Base-by-base conservation (phyloP, 2,329 filamentous ascomycete genomes). In the Diaporthe caulivora region DNA sequence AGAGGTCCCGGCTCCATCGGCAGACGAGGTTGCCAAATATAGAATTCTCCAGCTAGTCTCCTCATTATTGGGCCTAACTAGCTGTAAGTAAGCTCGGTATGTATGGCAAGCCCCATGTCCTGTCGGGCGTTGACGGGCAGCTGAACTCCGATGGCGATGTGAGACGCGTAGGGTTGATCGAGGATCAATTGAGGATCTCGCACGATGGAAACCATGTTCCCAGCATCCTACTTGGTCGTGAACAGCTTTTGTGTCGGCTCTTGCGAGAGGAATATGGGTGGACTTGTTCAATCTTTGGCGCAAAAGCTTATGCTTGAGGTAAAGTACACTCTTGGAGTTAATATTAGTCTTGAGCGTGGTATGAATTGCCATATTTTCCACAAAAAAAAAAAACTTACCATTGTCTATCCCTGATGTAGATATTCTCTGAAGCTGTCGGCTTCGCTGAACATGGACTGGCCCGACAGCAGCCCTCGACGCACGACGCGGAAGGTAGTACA, bases 41-140 rank as follows among this genome's bases (percentile, higher is more conserved):
- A 3, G 34, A 40, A 21, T 34, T 40, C 6, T 34, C 55, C 1
- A 21, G n/a, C 34, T 40, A 10, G 13, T 18, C 5, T 58, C 1
- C 34, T 58, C 55, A n/a, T 58, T n/a, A n/a, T 58, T 34, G 5
- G 55, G 55, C 11, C 34, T 58, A 1, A 31, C 55, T 34, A 58
- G 34, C 55, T 40, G 34, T 58, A 58, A 26, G 34, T 58, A 31
- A 58, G 55, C 34, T 31, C 55, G 55, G 55, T 58, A 10, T 58
- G 42, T 6, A 5, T 40, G 21, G 26, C 11, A 18, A 58, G 55
- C 8, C 6, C 55, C 34, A 26, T 24, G 0, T 58, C 34, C 55
- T 58, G 21, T 42, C 55, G 34, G 13, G 55, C 34, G 42, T 58
- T n/a, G 11, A 58, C 55, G n/a, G n/a, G n/a, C 55, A 58, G 34